Base-by-base conservation (phyloP, 1,284 basidiomycete species). In the Jaminaea rosea region DNA sequence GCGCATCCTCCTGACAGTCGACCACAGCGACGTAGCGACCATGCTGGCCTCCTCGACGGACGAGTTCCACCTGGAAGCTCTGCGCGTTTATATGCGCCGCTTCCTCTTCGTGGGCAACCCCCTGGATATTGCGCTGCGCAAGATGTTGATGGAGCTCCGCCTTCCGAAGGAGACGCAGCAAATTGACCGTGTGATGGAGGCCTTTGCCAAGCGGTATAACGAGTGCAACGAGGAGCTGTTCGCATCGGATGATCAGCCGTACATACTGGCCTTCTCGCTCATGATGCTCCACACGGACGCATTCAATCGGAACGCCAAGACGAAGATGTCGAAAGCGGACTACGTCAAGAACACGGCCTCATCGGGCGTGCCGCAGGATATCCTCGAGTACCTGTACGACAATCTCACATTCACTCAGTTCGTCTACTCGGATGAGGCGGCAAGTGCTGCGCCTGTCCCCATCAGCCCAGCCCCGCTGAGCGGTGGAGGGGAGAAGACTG, bases 221-320 rank as follows among this genome's bases (percentile, higher is more conserved):
- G 78, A 81, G 51, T 92, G 89, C 75, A 94, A 98, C 73, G 83
- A 85, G 48, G 82, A 80, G 47, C 75, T 96, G 32, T 96, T 93
- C 71, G 78, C 57, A 2, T 57, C 55, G 2, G 56, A 55, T 15
- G 92, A 97, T 69, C 88, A 94, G 68, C 86, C 92, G 4, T 98
- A 98, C 76, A 87, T 98, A 44, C 79, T 99, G 37, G 88, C 93
- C 11, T 99, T 98, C 76, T 96, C 93, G 63, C 79, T 98, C 67
- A 94, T 99, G 73, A 97, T 99, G 91, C 79, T 99, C 42, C 92
- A 97, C 72, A 98, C 94, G 10, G 93, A 98, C 72, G 87, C 86
- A 1, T 98, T 97, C 79, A 98, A 98, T 77, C 88, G 86, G 76
- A 90, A 88, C 61, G 97, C 96, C 76, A 96, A 89, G 76, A 84